Conservation (phyloP, 2,329 filamentous ascomycete species). For the Coniochaeta sp. region DNA sequence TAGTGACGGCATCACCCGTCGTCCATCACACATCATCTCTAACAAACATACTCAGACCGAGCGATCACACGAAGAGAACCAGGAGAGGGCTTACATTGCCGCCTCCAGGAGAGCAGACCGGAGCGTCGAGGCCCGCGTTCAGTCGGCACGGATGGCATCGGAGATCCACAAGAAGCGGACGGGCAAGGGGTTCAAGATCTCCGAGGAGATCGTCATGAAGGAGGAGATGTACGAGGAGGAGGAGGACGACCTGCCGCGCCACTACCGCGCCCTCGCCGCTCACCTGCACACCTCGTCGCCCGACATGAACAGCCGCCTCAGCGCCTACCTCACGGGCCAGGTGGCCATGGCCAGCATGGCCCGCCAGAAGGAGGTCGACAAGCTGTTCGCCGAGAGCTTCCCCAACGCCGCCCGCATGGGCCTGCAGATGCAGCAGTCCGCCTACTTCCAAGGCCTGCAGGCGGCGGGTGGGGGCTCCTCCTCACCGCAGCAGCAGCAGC, state of each 20-base stretch:
- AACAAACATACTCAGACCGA: slow-evolving; percentile 46
- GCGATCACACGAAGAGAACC: slow-evolving; percentile 73
- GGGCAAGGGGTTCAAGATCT: slow-evolving; percentile 73
- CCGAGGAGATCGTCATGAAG: slow-evolving; percentile 77
- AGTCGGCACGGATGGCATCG: slow-evolving; percentile 83
- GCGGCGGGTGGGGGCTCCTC: too few species aligned
- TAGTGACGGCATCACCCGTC: not conserved
- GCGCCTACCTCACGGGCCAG: slow-evolving; percentile 36
- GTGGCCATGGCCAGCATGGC: slow-evolving; percentile 35
- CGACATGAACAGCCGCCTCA: slow-evolving; percentile 55
- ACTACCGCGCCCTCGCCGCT: slow-evolving; percentile 53
- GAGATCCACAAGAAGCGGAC: slow-evolving; percentile 85
- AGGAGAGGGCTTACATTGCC: slow-evolving; percentile 85
- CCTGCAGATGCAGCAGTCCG: slow-evolving; percentile 19
- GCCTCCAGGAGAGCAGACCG: slow-evolving; percentile 82
- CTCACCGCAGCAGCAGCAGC: not conserved
- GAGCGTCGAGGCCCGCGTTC: slow-evolving; percentile 77
- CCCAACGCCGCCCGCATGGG: slow-evolving; percentile 27
- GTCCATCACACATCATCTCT: not conserved
- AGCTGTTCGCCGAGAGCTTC: slow-evolving; percentile 38
- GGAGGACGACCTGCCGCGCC: slow-evolving; percentile 69
- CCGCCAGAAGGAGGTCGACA: slow-evolving; percentile 39
- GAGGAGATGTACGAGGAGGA: slow-evolving; percentile 98
- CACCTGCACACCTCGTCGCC: slow-evolving; percentile 53
- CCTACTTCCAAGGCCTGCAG: slow-evolving; percentile 20